These are phyloP conservation scores for Dovyalis caffra DNA, from an alignment of 345 rosid species.

Conservation along the genomic window DNA sequence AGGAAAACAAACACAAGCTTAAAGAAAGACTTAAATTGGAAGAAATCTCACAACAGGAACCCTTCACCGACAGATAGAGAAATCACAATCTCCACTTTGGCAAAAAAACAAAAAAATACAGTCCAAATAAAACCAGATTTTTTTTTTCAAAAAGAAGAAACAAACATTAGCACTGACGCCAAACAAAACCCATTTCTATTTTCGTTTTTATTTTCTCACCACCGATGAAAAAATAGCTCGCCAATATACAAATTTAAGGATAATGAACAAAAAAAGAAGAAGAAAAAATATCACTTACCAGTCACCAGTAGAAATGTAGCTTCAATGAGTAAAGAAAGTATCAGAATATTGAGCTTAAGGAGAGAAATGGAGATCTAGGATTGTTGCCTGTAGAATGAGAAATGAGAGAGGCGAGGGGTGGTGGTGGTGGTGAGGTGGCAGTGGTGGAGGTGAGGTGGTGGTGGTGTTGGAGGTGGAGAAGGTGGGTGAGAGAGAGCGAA, in stretches of 20 bases:
- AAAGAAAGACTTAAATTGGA: constrained; percentile 6
- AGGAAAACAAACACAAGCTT: constrained; percentile 1
- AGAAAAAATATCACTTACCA: constrained; percentile 8
- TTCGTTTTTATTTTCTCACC: constrained; percentile 1
- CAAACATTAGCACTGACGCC: constrained; percentile 11
- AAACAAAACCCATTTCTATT: neutral
- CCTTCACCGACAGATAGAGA: constrained; percentile 37
- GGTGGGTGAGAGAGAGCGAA: constrained; percentile 16
- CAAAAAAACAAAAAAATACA: neutral
- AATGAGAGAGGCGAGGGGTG: neutral
- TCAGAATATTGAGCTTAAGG: neutral
- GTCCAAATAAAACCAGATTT: neutral
- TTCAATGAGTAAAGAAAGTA: neutral
- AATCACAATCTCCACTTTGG: constrained; percentile 7
- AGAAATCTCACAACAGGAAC: constrained; percentile 24
- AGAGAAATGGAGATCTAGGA: constrained; percentile 30
- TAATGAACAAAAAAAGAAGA: neutral
- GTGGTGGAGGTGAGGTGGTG: constrained; percentile 28
- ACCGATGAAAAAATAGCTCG: neutral
- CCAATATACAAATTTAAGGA: neutral
- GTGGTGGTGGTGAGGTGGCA: constrained; percentile 24
- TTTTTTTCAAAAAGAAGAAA: constrained; percentile 1
- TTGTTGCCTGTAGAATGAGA: neutral
- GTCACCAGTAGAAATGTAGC: constrained; percentile 46
- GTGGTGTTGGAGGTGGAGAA: constrained; percentile 27